Percentiles rank a stretch among this genome's conserved stretches.
These are phyloP conservation scores for Silene noctiflora DNA, from an alignment of 179 eudicot genomes.

Conservation along the genomic window DNA sequence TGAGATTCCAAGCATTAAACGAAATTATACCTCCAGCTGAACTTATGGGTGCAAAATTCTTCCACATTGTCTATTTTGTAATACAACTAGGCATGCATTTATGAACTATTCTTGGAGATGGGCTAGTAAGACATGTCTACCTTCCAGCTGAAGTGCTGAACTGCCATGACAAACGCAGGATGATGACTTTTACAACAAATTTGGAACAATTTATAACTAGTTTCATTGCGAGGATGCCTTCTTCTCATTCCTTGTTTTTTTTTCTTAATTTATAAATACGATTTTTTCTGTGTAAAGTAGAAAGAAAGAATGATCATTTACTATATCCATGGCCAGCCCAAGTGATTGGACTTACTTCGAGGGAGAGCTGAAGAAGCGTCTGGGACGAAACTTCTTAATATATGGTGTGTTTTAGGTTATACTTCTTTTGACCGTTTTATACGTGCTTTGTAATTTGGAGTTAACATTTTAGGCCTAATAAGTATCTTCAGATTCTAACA, in stretches of 20 bases:
- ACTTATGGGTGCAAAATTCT: background rate
- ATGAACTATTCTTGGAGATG: background rate
- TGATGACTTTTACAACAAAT: slow-evolving; percentile 1
- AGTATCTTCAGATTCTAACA: background rate
- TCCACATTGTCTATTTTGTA: background rate
- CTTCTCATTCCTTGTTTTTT: background rate
- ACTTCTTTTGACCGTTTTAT: background rate
- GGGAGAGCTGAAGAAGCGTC: slow-evolving; percentile 79
- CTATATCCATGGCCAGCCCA: slow-evolving; percentile 62
- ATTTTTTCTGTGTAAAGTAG: background rate
- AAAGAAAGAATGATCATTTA: slow-evolving; percentile 8
- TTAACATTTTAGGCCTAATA: background rate
- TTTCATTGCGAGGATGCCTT: background rate
- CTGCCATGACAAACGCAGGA: background rate
- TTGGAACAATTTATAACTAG: background rate
- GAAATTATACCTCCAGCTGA: background rate
- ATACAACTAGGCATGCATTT: background rate
- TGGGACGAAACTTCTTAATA: slow-evolving; percentile 78
- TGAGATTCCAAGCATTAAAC: background rate
- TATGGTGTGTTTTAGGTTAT: slow-evolving; percentile 50
- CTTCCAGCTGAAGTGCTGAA: background rate
- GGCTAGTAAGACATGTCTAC: background rate
- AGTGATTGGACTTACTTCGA: slow-evolving; percentile 97
- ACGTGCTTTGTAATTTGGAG: background rate
- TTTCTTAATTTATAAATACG: background rate